Evolutionary conservation across 2,329 filamentous ascomycete species (phyloP), one percentile per base, ranked within the genome.

Genomic region (Fusarium abutilonis): DNA sequence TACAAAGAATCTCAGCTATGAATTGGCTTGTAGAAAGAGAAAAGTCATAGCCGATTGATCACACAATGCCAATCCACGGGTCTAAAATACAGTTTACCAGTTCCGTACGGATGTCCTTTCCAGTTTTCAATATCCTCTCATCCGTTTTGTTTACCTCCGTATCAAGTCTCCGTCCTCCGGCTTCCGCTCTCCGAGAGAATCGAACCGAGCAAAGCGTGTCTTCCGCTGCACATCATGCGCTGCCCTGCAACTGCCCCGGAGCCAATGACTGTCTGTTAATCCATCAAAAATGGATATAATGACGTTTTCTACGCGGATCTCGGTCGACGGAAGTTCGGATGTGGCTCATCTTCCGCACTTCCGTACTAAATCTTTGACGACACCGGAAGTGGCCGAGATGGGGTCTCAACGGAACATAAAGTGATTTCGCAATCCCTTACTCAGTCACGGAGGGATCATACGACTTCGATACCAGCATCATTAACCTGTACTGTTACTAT

Each of bases 241-340:
- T 42, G 23, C 8, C 44, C 19, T 40, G 48, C 29, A 41, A 31
- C 41, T 29, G 28, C n/a, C 23, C 19, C 21, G 9, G 35, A 41
- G 31, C 64, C 64, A 67, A 67, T 67, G 44, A 48, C 3, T 5
- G 14, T 1, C 6, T 9, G 6, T 23, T 10, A 4, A 9, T 14
- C 21, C 46, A 21, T 68, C 58, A 49, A 53, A 61, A 63, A 62
- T 41, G 64, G 64, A 59, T 48, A 56, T 47, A 34, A 66, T 62
- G 64, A 63, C 61, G 64, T 58, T 31, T 45, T 29, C 52, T 4
- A 52, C 10, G 23, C 56, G 63, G 65, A 50, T 46, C 11, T 42
- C 56, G 72, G 70, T 60, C 43, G 28, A 43, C 67, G 73, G 74
- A 75, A 71, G 40, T 64, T 70, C 74, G 72, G 72, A 74, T 68